Percentiles rank a stretch among this genome's conserved stretches.
Evolutionary conservation across 768 basidiomycete genomes (phyloP).

Genomic region (Amanita inopinata): DNA sequence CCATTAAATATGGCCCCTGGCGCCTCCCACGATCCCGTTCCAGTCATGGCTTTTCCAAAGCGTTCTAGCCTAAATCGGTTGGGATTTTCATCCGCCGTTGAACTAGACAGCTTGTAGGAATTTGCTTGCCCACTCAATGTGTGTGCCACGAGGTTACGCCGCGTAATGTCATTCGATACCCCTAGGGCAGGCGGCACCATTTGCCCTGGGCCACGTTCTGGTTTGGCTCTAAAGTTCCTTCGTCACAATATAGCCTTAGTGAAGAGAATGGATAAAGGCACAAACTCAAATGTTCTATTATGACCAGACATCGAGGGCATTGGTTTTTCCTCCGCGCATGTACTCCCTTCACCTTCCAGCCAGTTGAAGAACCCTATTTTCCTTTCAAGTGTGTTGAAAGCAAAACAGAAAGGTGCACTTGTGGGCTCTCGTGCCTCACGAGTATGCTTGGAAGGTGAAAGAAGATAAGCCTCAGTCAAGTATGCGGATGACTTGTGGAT

Average conservation of each 20-base stretch:
- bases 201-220: constrained; percentile 6
- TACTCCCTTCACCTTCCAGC: constrained; percentile 47
- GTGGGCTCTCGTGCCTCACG: constrained; percentile 34
- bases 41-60: constrained; percentile 71
- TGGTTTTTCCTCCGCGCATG: background rate
- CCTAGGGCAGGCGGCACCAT: constrained; percentile 4
- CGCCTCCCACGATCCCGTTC: constrained; percentile 61
- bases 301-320: background rate
- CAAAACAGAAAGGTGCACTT: constrained; percentile 62
- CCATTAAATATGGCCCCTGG: constrained; percentile 50
- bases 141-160: background rate
- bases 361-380: constrained; percentile 55
- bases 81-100: constrained; percentile 16
- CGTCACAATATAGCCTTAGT: background rate
- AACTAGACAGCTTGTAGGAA: constrained; percentile 1
- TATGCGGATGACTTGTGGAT: constrained; percentile 69
- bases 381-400: constrained; percentile 37
- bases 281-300: constrained; percentile 2
- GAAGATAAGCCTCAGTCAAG: constrained; percentile 57
- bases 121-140: background rate
- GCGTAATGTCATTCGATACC: background rate
- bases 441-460: constrained; percentile 23
- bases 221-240: background rate
- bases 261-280: constrained; percentile 4
- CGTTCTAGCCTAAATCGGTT: constrained; percentile 50